A percentile compares a stretch with the other conserved stretches of the same genome.
phyloP scores from a whole-genome alignment of 345 rosid genomes.

The Pugionium dolabratum region DNA sequence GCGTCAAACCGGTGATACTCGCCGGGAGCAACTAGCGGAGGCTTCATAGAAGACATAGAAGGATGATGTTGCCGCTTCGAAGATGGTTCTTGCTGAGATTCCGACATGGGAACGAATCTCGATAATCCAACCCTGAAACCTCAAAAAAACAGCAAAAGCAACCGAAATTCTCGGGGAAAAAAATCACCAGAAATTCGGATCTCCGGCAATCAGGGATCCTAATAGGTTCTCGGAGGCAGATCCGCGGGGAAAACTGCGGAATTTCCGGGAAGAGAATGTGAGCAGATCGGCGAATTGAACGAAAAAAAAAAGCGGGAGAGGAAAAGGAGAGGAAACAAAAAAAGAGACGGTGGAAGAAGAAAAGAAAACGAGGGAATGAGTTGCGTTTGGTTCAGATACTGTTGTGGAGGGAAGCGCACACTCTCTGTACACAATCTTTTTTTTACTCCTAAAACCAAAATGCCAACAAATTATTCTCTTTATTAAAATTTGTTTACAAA shows the following conservation, averaged over 20 bases:
- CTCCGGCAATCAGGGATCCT: slow-evolving; percentile 30
- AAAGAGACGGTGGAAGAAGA: slow-evolving; percentile 49
- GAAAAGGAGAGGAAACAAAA: slow-evolving; percentile 26
- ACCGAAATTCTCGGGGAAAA: too few relatives aligned
- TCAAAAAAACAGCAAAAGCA: slow-evolving; percentile 19
- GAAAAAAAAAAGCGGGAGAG: slow-evolving; percentile 58
- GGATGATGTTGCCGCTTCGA: slow-evolving; percentile 51
- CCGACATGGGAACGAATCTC: slow-evolving; percentile 51
- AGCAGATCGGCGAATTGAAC: slow-evolving; percentile 44
- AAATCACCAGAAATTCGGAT: slow-evolving; percentile 19
- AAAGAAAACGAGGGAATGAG: slow-evolving; percentile 66
- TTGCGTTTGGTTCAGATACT: slow-evolving; percentile 75
- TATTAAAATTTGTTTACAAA: not conserved
- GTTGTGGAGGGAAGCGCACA: slow-evolving; percentile 54
- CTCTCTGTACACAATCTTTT: not conserved
- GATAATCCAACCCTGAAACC: slow-evolving; percentile 19
- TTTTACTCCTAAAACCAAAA: not conserved
- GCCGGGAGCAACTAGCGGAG: slow-evolving; percentile 62
- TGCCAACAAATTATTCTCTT: not conserved
- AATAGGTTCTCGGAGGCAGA: slow-evolving; percentile 25
- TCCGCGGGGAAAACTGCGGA: slow-evolving; percentile 16
- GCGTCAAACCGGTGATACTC: slow-evolving; percentile 72
- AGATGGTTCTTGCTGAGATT: slow-evolving; percentile 42
- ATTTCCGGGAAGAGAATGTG: slow-evolving; percentile 42
- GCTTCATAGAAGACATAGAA: too few relatives aligned